Base-by-base conservation (phyloP, 2,329 filamentous ascomycete species). In the Xylaria sp. region DNA sequence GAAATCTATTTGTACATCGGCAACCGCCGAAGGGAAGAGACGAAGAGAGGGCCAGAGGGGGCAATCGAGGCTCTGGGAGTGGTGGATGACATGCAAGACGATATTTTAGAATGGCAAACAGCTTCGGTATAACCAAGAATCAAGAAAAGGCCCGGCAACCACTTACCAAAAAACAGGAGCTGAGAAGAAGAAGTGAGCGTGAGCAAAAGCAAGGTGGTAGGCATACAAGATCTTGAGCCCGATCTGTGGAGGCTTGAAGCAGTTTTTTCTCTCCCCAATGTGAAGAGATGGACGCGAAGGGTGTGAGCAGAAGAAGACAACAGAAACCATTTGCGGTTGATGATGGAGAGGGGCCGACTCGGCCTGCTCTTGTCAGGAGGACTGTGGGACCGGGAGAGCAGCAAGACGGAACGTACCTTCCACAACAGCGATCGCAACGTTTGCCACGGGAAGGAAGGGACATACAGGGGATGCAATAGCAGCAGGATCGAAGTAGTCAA, bases 171-270 rank as follows among this genome's bases (percentile, higher is more conserved):
- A n/a, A 55, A 31, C 29, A 21, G 19, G 33, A 57, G 54, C 37
- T 31, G 49, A 55, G 27, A 27, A 21, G 57, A 66, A 51, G 53
- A 13, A 13, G 31, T 47, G 54, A 43, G 33, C 3, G 47, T 51
- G 48, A 71, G 67, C 70, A 69, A 75, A 73, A 63, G 57, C 58
- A 60, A 58, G 35, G n/a, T 57, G 67, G 70, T 79, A 79, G 72
- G 65, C 74, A 78, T 80, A 79, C 70, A 78, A 74, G 70, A 71
- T 69, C 68, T 66, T 68, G 57, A 64, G 67, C 61, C 65, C 64
- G 67, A 70, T 71, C 66, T 67, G 37, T 60, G 64, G 66, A 68
- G 62, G 69, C 67, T 54, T 57, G 49, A 48, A 63, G 61, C 55
- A 56, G 65, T 65, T 64, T 51, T 63, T 10, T 25, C 53, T 57